Evolutionary conservation across 495 filamentous ascomycete species (phyloP).

Genomic region (Barbatosphaeria neglecta): DNA sequence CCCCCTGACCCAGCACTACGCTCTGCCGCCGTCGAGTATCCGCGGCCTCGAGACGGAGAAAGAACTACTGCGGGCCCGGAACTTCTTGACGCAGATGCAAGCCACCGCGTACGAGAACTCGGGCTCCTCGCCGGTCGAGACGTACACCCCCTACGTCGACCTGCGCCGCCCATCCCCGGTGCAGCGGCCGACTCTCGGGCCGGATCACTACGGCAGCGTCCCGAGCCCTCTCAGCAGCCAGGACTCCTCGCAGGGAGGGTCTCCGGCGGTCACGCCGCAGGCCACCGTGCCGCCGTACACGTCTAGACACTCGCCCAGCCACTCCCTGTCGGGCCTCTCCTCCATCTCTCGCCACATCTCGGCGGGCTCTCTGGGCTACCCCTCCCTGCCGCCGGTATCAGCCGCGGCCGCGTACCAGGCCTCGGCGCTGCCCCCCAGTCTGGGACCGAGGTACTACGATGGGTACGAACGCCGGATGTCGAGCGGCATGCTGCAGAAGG

Average conservation of each 20-base stretch:
- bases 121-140: conserved; percentile 35
- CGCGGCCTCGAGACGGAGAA: conserved; percentile 83
- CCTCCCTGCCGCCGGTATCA: conserved; percentile 44
- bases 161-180: conserved; percentile 68
- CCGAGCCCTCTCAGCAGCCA: conserved; percentile 49
- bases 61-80: conserved; percentile 82
- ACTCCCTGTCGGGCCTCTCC: conserved; percentile 51
- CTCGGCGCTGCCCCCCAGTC: conserved; percentile 56
- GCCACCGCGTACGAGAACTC: conserved; percentile 87
- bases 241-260: conserved; percentile 43
- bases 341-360: conserved; percentile 52
- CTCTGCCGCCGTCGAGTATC: conserved; percentile 76
- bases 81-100: conserved; percentile 90
- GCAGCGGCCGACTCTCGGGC: conserved; percentile 29
- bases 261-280: conserved; percentile 80
- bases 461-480: conserved; percentile 66
- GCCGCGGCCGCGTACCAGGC: conserved; percentile 54
- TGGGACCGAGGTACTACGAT: not conserved
- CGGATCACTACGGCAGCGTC: conserved; percentile 40
- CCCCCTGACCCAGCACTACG: conserved; percentile 53
- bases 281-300: conserved; percentile 79
- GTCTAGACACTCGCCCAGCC: conserved; percentile 72
- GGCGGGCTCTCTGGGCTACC: conserved; percentile 56
- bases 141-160: conserved; percentile 31
- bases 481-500: conserved; percentile 75